Percentiles rank a stretch among this genome's conserved stretches.
Evolutionary conservation across 148 eudicot species (phyloP).

Genomic region (Bassia scoparia): DNA sequence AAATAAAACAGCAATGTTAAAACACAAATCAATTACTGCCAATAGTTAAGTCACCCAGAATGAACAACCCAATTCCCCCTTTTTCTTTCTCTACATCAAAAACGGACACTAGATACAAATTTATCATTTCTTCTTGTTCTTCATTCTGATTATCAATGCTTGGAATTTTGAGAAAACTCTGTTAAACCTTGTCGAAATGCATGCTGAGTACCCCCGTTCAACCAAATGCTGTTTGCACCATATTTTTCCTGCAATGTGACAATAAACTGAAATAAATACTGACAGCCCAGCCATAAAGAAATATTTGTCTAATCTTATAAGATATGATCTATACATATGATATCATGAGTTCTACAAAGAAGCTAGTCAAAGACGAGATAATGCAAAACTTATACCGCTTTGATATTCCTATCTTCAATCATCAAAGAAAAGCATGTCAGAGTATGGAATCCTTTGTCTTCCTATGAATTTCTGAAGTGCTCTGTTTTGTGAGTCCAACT

Average conservation of each 20-base stretch:
- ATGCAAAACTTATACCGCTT: slow-evolving; percentile 41
- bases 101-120: background rate
- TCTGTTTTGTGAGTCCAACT: slow-evolving; percentile 98
- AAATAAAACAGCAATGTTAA: slow-evolving; percentile 17
- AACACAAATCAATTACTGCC: background rate
- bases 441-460: slow-evolving; percentile 74
- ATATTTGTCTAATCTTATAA: background rate
- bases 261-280: background rate
- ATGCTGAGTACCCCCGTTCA: slow-evolving; percentile 62
- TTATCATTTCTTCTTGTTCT: slow-evolving; percentile 33
- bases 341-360: background rate
- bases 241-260: slow-evolving; percentile 44
- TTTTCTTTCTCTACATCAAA: background rate
- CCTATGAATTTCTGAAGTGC: slow-evolving; percentile 78
- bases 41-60: slow-evolving; percentile 7
- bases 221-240: slow-evolving; percentile 80
- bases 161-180: slow-evolving; percentile 47
- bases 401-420: slow-evolving; percentile 86
- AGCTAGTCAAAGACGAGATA: slow-evolving; percentile 1
- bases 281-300: background rate
- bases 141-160: slow-evolving; percentile 25
- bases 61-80: background rate
- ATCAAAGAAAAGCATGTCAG: slow-evolving; percentile 90
- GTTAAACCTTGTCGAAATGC: slow-evolving; percentile 65
- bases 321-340: background rate